phyloP scores from a whole-genome alignment of 2,329 filamentous ascomycete species.

The Curvularia hawaiiensis region DNA sequence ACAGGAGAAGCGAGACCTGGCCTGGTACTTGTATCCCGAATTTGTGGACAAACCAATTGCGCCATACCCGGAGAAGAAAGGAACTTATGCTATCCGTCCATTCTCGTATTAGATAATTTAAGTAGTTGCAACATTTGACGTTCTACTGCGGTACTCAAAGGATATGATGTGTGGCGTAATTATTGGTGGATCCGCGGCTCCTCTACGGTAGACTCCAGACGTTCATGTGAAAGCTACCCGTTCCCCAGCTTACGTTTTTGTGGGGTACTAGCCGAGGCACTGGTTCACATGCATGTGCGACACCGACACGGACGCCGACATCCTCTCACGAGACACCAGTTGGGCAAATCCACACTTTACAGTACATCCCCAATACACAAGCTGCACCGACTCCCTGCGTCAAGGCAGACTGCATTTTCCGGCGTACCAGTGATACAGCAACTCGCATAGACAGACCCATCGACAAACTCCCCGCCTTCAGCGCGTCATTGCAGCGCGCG shows the following conservation, averaged over 20 bases:
- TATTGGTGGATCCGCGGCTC: neutral
- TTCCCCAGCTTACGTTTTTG: conserved; percentile 18
- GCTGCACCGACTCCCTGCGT: neutral
- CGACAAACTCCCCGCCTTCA: conserved; percentile 3
- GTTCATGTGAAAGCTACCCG: conserved; percentile 15
- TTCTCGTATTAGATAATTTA: conserved; percentile 41
- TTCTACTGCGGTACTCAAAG: neutral
- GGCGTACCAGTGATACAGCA: neutral
- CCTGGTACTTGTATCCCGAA: conserved; percentile 50
- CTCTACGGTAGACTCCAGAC: neutral
- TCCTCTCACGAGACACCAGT: conserved; percentile 10
- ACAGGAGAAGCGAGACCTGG: conserved; percentile 44
- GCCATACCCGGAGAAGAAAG: conserved; percentile 48
- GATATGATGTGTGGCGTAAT: neutral
- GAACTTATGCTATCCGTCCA: conserved; percentile 39
- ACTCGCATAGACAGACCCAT: neutral
- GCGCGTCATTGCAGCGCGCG: conserved; percentile 8
- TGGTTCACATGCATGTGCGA: conserved; percentile 25
- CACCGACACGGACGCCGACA: conserved; percentile 15
- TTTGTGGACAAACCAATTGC: conserved; percentile 46
- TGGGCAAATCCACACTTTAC: conserved; percentile 17
- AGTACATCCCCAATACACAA: conserved; percentile 2
- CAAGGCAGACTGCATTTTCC: neutral
- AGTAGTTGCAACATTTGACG: neutral
- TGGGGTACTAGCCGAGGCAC: conserved; percentile 33